Evolutionary conservation across 2,329 filamentous ascomycete genomes (phyloP).

Genomic region (Lasiodiplodia gonubiensis): DNA sequence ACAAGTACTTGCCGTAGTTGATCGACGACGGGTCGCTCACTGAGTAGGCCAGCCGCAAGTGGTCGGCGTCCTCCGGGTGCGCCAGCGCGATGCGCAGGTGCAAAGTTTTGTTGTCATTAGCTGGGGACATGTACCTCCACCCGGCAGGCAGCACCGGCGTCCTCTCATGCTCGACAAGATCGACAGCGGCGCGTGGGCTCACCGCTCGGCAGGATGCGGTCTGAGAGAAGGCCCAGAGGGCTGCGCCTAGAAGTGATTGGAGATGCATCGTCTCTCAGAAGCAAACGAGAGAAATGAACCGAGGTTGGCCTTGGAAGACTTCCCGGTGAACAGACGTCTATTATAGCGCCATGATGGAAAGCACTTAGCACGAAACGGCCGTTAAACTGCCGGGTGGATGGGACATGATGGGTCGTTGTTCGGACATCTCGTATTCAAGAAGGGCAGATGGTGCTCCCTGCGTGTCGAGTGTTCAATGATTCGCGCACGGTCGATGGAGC

Average conservation of each 20-base stretch:
- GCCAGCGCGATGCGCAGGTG: slow-evolving; percentile 26
- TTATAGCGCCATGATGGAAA: slow-evolving; percentile 5
- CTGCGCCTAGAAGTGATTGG: background rate
- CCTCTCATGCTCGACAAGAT: slow-evolving; percentile 16
- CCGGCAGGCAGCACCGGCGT: background rate
- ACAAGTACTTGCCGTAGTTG: slow-evolving; percentile 54
- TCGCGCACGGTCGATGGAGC: slow-evolving; percentile 1
- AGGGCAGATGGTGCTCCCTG: slow-evolving; percentile 2
- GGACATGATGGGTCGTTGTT: slow-evolving; percentile 1
- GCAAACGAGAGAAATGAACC: slow-evolving; percentile 5
- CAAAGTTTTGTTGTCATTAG: slow-evolving; percentile 8
- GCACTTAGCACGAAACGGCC: background rate
- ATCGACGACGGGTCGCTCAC: slow-evolving; percentile 44
- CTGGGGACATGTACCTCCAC: background rate
- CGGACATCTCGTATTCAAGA: slow-evolving; percentile 1
- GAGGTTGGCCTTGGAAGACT: background rate
- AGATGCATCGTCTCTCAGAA: background rate
- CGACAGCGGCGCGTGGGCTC: background rate
- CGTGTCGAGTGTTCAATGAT: background rate
- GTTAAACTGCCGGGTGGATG: background rate
- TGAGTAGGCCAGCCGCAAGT: slow-evolving; percentile 28
- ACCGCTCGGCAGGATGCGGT: slow-evolving; percentile 2
- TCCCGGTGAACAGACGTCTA: background rate
- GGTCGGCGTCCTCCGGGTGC: slow-evolving; percentile 18
- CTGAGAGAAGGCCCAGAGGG: slow-evolving; percentile 8